A percentile compares a stretch with the other conserved stretches of the same genome.
Conservation (phyloP, 1,284 basidiomycete species). For the Malassezia japonica region DNA sequence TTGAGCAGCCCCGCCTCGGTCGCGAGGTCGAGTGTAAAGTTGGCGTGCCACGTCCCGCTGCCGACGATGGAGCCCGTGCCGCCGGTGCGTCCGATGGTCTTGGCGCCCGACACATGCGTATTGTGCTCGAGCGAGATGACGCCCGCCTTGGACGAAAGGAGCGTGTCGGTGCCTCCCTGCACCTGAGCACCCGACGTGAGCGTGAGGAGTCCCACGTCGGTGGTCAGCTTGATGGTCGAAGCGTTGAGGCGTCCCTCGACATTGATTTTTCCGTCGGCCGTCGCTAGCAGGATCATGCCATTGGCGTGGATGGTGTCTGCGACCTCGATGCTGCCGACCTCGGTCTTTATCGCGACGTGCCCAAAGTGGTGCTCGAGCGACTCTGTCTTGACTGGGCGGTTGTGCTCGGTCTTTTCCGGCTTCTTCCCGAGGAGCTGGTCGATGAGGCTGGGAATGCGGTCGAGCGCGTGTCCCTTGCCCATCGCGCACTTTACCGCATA, state of each 20-base stretch:
- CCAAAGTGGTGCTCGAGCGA: constrained; percentile 4
- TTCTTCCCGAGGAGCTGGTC: neutral
- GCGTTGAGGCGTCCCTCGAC: neutral
- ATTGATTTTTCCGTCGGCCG: neutral
- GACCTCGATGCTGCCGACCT: constrained; percentile 22
- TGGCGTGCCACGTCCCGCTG: constrained; percentile 18
- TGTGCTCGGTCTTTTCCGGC: neutral
- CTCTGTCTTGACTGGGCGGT: neutral
- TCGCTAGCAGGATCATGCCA: neutral
- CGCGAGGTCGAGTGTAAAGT: constrained; percentile 23
- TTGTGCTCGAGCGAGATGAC: neutral
- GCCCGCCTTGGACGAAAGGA: neutral
- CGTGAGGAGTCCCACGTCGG: neutral
- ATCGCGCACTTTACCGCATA: neutral
- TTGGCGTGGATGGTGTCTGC: constrained; percentile 3
- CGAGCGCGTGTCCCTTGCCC: neutral
- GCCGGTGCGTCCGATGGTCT: neutral
- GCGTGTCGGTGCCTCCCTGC: neutral
- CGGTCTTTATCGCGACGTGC: constrained; percentile 21
- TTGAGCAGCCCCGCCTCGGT: constrained; percentile 23
- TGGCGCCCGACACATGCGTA: neutral
- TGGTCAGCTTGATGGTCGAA: neutral
- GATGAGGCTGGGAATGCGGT: neutral
- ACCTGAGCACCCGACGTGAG: neutral
- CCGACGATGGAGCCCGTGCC: constrained; percentile 2